Percentiles rank a stretch among this genome's conserved stretches.
Evolutionary conservation across 352 stramenopile species (phyloP).

Genomic region (Phytophthora nicotianae): DNA sequence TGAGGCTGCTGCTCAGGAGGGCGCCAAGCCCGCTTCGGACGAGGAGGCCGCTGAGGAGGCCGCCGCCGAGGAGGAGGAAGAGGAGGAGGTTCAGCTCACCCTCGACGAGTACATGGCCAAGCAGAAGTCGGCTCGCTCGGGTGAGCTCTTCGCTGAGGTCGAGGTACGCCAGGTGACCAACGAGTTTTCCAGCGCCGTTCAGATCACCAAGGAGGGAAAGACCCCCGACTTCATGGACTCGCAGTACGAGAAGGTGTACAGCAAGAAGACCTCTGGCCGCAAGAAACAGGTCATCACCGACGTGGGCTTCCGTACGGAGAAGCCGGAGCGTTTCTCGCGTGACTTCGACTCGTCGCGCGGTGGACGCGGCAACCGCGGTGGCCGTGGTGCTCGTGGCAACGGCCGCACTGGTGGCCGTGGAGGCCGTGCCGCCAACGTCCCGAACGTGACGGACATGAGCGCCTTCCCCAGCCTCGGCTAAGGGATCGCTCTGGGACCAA

Average conservation of each 20-base stretch:
- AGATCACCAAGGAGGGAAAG: conserved; percentile 88
- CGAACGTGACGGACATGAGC: conserved; percentile 84
- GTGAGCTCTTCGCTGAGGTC: conserved; percentile 81
- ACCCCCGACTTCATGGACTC: conserved; percentile 89
- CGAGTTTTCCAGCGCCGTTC: conserved; percentile 83
- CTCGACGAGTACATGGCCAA: conserved; percentile 86
- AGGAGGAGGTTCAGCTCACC: conserved; percentile 88
- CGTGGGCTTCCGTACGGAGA: conserved; percentile 80
- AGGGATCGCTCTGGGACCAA: conserved; percentile 30
- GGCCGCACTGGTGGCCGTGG: conserved; percentile 44
- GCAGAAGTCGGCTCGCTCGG: conserved; percentile 74
- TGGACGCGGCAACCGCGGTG: conserved; percentile 62
- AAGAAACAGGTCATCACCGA: conserved; percentile 94
- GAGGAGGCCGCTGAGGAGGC: conserved; percentile 56
- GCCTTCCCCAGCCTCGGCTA: conserved; percentile 88
- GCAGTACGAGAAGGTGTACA: conserved; percentile 94
- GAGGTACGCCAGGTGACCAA: conserved; percentile 89
- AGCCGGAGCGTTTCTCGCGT: conserved; percentile 72
- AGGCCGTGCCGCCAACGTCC: conserved; percentile 39
- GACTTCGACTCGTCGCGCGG: conserved; percentile 57
- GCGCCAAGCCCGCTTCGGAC: conserved; percentile 51
- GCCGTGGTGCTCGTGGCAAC: conserved; percentile 59
- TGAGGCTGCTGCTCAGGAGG: conserved; percentile 63
- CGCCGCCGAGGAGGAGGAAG: conserved; percentile 69
- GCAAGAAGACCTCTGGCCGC: conserved; percentile 93